Evolutionary conservation across 495 filamentous ascomycete genomes (phyloP).

Genomic region (Aspergillus hancockii): DNA sequence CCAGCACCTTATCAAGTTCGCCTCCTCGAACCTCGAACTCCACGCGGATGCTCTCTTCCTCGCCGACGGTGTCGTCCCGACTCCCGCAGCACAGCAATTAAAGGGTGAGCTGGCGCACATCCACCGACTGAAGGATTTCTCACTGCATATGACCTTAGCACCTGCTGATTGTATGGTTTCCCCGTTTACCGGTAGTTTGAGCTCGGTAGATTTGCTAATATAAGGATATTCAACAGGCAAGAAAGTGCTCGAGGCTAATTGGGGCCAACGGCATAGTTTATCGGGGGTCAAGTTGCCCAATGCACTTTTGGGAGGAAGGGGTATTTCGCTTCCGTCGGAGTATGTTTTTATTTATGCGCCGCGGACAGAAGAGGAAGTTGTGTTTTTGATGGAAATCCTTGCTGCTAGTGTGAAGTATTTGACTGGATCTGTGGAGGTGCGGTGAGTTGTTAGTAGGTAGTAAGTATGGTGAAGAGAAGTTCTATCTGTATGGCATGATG

Average conservation of each 20-base stretch:
- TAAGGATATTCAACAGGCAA: conserved; percentile 43
- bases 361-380: conserved; percentile 64
- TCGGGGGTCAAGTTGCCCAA: conserved; percentile 50
- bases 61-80: conserved; percentile 22
- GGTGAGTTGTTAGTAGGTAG: conserved; percentile 5
- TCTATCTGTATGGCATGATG: not conserved
- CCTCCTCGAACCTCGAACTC: conserved; percentile 28
- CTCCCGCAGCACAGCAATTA: conserved; percentile 20
- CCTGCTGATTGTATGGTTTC: conserved; percentile 61
- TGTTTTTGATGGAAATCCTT: conserved; percentile 68
- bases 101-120: conserved; percentile 77
- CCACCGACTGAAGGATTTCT: conserved; percentile 65
- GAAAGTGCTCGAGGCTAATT: conserved; percentile 74
- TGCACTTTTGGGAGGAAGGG: conserved; percentile 48
- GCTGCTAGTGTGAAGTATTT: conserved; percentile 54
- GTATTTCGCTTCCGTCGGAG: conserved; percentile 49
- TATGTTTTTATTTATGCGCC: conserved; percentile 88
- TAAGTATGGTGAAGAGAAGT: not conserved
- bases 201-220: conserved; percentile 1
- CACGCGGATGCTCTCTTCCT: conserved; percentile 35
- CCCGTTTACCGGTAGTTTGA: not conserved
- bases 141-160: conserved; percentile 74
- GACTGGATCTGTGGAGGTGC: conserved; percentile 33
- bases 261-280: conserved; percentile 88
- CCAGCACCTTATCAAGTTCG: conserved; percentile 32